These are phyloP conservation scores for Suhomyces coccinellae DNA, from an alignment of 1,139 yeast species.

Conservation along the genomic window DNA sequence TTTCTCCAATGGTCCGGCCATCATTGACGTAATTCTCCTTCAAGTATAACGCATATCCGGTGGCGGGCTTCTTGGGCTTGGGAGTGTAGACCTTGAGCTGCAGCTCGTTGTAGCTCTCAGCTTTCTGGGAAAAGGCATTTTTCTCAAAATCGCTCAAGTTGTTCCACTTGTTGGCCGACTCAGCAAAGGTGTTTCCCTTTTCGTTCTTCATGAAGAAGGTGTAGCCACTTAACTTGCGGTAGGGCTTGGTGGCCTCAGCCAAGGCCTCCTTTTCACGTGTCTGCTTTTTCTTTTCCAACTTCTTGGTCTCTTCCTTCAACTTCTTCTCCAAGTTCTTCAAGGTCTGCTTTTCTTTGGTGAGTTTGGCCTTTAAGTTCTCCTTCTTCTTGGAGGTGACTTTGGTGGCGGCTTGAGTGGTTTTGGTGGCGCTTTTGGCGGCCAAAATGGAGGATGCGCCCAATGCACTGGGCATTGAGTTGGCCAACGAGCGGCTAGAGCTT, in stretches of 20 bases:
- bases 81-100: constrained; percentile 29
- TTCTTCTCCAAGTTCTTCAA: constrained; percentile 23
- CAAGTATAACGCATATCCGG: constrained; percentile 33
- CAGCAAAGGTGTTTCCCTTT: constrained; percentile 17
- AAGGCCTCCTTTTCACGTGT: constrained; percentile 18
- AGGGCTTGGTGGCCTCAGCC: constrained; percentile 30
- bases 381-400: constrained; percentile 15
- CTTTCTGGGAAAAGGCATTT: constrained; percentile 24
- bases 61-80: constrained; percentile 36
- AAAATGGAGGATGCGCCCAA: constrained; percentile 2
- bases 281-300: constrained; percentile 17
- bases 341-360: constrained; percentile 27
- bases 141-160: constrained; percentile 29
- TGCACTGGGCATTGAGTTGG: constrained; percentile 1
- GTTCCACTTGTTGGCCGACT: constrained; percentile 26
- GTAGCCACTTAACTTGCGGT: constrained; percentile 30
- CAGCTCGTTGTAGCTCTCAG: constrained; percentile 31
- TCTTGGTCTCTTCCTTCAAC: constrained; percentile 20
- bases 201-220: constrained; percentile 31
- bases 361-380: constrained; percentile 15
- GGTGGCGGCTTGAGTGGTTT: constrained; percentile 8
- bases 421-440: constrained; percentile 6
- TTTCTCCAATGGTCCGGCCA: constrained; percentile 28
- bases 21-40: constrained; percentile 29
- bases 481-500: constrained; percentile 3